phyloP scores from a whole-genome alignment of 371 early-diverging fungal species.

The Mortierella sp. region DNA sequence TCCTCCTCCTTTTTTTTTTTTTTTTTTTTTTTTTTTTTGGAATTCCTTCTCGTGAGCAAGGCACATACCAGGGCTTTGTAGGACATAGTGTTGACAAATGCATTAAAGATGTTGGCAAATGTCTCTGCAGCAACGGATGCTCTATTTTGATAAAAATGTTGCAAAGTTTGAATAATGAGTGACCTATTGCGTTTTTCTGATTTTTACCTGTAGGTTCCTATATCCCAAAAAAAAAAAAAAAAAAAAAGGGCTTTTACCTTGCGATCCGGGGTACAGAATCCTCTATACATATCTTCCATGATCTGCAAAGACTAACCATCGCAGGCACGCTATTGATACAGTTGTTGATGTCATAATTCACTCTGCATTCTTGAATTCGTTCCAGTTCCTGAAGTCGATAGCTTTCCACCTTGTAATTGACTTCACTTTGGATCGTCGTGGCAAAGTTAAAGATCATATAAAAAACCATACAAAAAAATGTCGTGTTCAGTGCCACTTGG shows the following conservation, averaged over 20 bases:
- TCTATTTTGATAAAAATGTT: slow-evolving; percentile 1
- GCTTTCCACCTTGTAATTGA: slow-evolving; percentile 14
- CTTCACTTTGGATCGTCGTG: slow-evolving; percentile 40
- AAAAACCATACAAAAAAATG: slow-evolving; percentile 15
- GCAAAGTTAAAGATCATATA: slow-evolving; percentile 34
- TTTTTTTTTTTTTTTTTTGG: background rate
- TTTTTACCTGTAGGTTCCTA: no score
- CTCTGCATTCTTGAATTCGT: slow-evolving; percentile 6
- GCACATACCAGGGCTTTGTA: slow-evolving; percentile 45
- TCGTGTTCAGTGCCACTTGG: slow-evolving; percentile 42
- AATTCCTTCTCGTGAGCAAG: background rate
- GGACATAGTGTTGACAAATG: slow-evolving; percentile 39
- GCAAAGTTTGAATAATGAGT: background rate
- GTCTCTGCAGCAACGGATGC: slow-evolving; percentile 35
- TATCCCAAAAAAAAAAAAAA: background rate
- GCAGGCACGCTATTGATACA: background rate
- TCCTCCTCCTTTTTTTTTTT: no score
- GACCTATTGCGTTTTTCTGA: no score
- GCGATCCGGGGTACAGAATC: slow-evolving; percentile 13
- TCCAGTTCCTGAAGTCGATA: slow-evolving; percentile 1
- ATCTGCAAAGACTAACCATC: background rate
- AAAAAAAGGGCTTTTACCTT: slow-evolving; percentile 11
- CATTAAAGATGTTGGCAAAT: slow-evolving; percentile 33
- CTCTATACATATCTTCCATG: slow-evolving; percentile 6
- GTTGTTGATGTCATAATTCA: background rate